Conservation (phyloP, 345 rosid species). For the Linum lewisii region DNA sequence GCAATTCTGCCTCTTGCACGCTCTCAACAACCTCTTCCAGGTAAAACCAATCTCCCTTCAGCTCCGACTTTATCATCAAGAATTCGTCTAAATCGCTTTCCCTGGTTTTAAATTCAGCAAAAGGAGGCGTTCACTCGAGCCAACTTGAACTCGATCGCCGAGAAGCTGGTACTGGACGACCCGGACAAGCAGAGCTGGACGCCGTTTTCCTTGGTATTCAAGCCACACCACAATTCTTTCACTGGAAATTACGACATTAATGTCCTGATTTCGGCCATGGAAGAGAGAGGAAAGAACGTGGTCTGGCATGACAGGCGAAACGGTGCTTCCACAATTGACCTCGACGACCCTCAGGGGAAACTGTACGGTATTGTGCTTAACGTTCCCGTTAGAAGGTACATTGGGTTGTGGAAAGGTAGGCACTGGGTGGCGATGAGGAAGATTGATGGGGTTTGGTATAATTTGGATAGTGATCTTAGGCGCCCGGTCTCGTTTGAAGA, state of each 20-base stretch:
- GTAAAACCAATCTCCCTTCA: constrained; percentile 21
- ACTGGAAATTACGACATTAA: constrained; percentile 86
- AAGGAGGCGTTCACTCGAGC: constrained; percentile 56
- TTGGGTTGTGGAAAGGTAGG: constrained; percentile 78
- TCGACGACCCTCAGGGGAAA: constrained; percentile 27
- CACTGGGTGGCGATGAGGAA: constrained; percentile 78
- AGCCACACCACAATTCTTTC: constrained; percentile 71
- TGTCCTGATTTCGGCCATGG: constrained; percentile 66
- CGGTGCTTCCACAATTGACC: constrained; percentile 48
- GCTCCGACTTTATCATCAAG: neutral
- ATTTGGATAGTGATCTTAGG: constrained; percentile 72
- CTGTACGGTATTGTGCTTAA: constrained; percentile 73
- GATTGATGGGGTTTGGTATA: constrained; percentile 76
- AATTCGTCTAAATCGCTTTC: neutral
- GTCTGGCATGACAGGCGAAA: constrained; percentile 71
- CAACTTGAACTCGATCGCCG: constrained; percentile 51
- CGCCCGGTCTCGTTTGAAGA: constrained; percentile 35
- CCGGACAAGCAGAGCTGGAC: constrained; percentile 55
- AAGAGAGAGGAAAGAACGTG: constrained; percentile 52
- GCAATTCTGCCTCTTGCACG: constrained; percentile 77
- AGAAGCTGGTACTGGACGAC: constrained; percentile 46
- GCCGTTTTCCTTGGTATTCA: constrained; percentile 54
- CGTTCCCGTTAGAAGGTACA: constrained; percentile 53
- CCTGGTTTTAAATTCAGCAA: constrained; percentile 27
- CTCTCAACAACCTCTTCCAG: constrained; percentile 93